Percentiles rank a stretch among this genome's conserved stretches.
Conservation (phyloP, 768 basidiomycete genomes). For the Cystofilobasidium ferigula region DNA sequence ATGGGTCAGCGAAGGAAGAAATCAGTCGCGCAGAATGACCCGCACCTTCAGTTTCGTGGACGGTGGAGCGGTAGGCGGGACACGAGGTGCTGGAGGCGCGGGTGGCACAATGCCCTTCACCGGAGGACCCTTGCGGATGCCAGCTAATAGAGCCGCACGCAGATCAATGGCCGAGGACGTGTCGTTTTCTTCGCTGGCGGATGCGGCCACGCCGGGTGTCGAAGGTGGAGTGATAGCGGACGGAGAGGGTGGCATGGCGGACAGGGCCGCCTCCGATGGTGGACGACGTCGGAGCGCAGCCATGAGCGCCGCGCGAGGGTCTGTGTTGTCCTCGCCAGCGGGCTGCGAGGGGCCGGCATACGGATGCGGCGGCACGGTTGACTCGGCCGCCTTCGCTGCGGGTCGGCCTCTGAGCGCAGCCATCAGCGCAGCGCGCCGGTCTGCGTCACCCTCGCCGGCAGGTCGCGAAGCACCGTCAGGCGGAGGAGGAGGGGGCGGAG, state of each 20-base stretch:
- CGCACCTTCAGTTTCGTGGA: constrained; percentile 28
- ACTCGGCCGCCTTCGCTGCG: no score
- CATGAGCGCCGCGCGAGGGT: constrained; percentile 12
- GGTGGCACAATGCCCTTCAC: background rate
- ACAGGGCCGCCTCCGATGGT: background rate
- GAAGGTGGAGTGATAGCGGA: background rate
- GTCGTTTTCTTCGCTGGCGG: no score
- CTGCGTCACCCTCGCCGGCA: no score
- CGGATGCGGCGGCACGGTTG: no score
- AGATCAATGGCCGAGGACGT: background rate
- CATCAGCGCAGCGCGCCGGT: no score
- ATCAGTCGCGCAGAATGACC: no score
- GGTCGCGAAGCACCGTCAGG: no score
- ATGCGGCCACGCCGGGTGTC: background rate
- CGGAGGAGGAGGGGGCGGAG: no score
- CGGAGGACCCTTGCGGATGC: background rate
- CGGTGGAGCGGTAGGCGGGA: background rate
- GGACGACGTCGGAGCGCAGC: constrained; percentile 6
- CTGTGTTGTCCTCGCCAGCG: no score
- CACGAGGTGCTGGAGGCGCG: background rate
- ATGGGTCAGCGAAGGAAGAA: background rate
- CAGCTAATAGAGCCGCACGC: constrained; percentile 12
- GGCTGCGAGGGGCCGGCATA: no score
- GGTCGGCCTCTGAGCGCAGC: no score
- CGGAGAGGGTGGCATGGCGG: background rate